These are phyloP conservation scores for Penicillium sp. DNA, from an alignment of 2,329 filamentous ascomycete genomes.

Conservation along the genomic window DNA sequence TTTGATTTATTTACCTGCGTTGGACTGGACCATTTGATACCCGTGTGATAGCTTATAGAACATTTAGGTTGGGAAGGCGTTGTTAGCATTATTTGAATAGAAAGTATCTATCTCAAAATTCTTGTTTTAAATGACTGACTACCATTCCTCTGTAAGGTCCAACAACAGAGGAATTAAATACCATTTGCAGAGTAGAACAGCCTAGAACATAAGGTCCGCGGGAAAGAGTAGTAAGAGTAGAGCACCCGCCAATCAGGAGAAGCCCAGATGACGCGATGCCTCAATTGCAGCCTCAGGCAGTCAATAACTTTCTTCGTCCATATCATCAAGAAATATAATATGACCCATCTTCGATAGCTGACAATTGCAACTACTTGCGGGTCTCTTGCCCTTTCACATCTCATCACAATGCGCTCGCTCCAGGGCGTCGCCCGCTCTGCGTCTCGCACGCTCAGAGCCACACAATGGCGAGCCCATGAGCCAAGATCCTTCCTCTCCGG, in stretches of 20 bases:
- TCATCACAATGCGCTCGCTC: slow-evolving; percentile 30
- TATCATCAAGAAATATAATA: slow-evolving; percentile 20
- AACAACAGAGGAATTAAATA: not conserved
- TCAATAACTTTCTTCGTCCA: slow-evolving; percentile 16
- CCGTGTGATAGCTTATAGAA: slow-evolving; percentile 16
- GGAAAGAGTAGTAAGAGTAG: not conserved
- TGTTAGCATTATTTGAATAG: slow-evolving; percentile 3
- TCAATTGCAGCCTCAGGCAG: slow-evolving; percentile 24
- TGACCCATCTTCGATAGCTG: slow-evolving; percentile 11
- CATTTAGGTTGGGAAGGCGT: not conserved
- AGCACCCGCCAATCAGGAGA: slow-evolving; percentile 28
- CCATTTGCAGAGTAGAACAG: not conserved
- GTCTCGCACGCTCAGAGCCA: slow-evolving; percentile 24
- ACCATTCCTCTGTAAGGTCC: not conserved
- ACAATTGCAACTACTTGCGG: slow-evolving; percentile 7
- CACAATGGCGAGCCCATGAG: slow-evolving; percentile 27
- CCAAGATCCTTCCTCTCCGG: slow-evolving; percentile 15
- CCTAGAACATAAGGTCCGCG: slow-evolving; percentile 16
- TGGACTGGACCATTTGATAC: slow-evolving; percentile 14
- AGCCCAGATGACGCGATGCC: slow-evolving; percentile 31
- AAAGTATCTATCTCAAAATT: not conserved
- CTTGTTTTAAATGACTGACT: too few species aligned
- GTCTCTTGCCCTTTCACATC: not conserved
- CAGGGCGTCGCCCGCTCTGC: slow-evolving; percentile 29
- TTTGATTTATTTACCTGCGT: not conserved